A percentile compares a stretch with the other conserved stretches of the same genome.
phyloP scores from a whole-genome alignment of 768 basidiomycete species.

The Lentinula guzmanii region DNA sequence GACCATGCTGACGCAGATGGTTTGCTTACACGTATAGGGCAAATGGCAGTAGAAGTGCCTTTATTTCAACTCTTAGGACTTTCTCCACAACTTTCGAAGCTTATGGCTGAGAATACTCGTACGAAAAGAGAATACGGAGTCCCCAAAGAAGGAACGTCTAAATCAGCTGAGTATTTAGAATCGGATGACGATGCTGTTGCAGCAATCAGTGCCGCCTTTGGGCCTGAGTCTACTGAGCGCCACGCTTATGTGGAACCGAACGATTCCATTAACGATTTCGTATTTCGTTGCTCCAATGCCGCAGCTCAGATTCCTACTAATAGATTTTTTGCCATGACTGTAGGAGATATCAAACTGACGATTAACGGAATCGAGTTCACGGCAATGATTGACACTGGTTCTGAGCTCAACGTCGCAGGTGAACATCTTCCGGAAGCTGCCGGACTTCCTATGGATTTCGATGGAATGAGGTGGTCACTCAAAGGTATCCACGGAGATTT shows the following conservation, averaged over 20 bases:
- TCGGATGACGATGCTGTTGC: background rate
- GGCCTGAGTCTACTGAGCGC: background rate
- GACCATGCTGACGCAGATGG: background rate
- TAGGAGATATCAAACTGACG: background rate
- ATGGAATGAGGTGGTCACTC: conserved; percentile 19
- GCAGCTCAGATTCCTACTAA: background rate
- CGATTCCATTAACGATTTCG: background rate
- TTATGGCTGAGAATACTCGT: background rate
- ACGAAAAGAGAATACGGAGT: background rate
- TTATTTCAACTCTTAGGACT: background rate
- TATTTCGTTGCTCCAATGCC: background rate
- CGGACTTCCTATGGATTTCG: conserved; percentile 48
- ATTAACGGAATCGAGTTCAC: background rate
- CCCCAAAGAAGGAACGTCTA: background rate
- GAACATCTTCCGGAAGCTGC: background rate
- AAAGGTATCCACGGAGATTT: conserved; percentile 17
- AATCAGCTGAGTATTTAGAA: background rate
- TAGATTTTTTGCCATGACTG: conserved; percentile 1
- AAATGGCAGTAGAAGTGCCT: background rate
- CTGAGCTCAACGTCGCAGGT: background rate
- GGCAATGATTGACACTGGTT: conserved; percentile 5
- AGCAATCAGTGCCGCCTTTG: background rate
- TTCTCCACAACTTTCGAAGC: background rate
- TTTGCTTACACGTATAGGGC: background rate
- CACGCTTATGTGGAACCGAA: background rate